Conservation (phyloP, 2,329 filamentous ascomycete species). For the Trichoderma sp. region DNA sequence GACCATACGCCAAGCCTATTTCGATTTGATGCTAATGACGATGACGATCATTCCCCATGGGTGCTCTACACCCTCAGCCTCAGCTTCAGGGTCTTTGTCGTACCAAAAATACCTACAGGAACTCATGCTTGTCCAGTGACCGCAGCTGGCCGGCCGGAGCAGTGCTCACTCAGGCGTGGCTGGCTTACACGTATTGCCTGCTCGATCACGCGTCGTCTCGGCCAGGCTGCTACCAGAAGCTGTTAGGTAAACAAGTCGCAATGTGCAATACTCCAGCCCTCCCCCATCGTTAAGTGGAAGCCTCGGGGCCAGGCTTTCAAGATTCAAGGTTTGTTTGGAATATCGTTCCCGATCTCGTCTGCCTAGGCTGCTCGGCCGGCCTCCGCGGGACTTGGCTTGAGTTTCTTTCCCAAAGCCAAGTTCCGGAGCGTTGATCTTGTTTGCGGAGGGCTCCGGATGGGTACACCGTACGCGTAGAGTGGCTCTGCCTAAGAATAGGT, state of each 20-base stretch:
- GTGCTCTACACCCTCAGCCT: slow-evolving; percentile 5
- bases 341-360: background rate
- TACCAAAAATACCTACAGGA: background rate
- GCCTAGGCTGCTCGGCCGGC: background rate
- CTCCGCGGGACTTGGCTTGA: background rate
- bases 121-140: background rate
- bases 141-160: background rate
- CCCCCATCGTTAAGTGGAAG: background rate
- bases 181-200: background rate
- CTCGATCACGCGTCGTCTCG: background rate
- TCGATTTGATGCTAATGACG: background rate
- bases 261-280: background rate
- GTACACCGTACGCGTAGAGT: background rate
- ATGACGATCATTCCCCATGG: slow-evolving; percentile 9
- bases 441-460: background rate
- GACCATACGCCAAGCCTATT: background rate
- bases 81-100: slow-evolving; percentile 11
- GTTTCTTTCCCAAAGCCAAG: background rate
- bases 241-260: background rate
- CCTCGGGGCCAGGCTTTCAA: background rate
- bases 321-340: background rate
- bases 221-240: background rate
- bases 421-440: background rate
- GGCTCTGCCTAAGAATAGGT: background rate
- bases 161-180: background rate